Evolutionary conservation across 2,329 filamentous ascomycete genomes (phyloP).

Genomic region (Fusarium mundagurra): DNA sequence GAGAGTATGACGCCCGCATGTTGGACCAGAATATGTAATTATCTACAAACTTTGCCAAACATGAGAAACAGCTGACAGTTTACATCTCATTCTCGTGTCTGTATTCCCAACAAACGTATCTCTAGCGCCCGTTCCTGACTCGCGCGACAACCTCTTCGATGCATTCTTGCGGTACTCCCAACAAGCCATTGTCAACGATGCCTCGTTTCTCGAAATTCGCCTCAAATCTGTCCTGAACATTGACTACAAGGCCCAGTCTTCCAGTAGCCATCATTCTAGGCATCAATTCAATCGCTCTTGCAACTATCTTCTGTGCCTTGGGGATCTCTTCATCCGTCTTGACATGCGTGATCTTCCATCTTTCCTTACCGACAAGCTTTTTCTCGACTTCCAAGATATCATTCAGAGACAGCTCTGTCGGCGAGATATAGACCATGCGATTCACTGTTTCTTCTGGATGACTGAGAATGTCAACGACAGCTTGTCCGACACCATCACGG

Average conservation of each 20-base stretch:
- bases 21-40: accelerated
- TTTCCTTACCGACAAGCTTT: neutral
- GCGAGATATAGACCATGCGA: neutral
- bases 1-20: accelerated
- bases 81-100: accelerated
- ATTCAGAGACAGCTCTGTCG: neutral
- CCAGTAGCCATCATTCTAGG: neutral
- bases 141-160: neutral
- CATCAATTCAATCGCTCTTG: neutral
- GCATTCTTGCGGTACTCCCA: neutral
- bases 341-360: neutral
- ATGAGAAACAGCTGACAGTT: neutral
- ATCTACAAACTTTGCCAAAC: accelerated
- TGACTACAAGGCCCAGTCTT: neutral
- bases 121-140: neutral
- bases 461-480: neutral
- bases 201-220: neutral
- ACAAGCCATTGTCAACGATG: neutral
- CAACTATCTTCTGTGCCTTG: neutral
- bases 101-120: neutral
- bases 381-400: neutral
- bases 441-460: neutral
- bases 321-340: neutral
- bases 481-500: neutral
- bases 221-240: neutral